A percentile compares a stretch with the other conserved stretches of the same genome.
These are phyloP conservation scores for Lagenaria siceraria DNA, from an alignment of 306 rosid species.

Conservation along the genomic window DNA sequence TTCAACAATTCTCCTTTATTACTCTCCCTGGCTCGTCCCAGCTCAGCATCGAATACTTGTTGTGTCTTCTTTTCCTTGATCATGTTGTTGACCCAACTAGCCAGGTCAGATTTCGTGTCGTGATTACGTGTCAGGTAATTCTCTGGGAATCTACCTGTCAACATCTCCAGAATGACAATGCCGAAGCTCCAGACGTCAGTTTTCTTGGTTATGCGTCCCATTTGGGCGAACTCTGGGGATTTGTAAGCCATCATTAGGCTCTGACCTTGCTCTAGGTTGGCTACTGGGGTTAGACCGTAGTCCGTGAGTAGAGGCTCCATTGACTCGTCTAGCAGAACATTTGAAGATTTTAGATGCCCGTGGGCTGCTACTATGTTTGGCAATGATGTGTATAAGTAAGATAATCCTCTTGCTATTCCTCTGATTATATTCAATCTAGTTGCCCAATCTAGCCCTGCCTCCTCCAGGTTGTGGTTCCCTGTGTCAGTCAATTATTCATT, in stretches of 20 bases:
- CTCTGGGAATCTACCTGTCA: constrained; percentile 79
- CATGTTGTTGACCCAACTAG: constrained; percentile 69
- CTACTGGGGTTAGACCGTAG: constrained; percentile 48
- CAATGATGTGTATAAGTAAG: constrained; percentile 44
- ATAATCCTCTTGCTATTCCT: constrained; percentile 61
- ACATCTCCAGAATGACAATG: constrained; percentile 61
- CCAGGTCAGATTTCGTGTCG: constrained; percentile 40
- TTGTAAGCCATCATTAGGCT: constrained; percentile 78
- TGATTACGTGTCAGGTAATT: constrained; percentile 50
- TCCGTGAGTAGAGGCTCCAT: constrained; percentile 63
- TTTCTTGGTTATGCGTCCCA: constrained; percentile 65
- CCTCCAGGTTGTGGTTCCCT: constrained; percentile 48
- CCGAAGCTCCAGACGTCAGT: constrained; percentile 86
- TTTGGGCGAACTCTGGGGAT: constrained; percentile 71
- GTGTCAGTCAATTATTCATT: background rate
- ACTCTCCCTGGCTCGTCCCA: constrained; percentile 33
- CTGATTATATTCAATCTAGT: constrained; percentile 68
- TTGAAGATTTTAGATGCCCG: constrained; percentile 91
- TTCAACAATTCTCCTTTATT: constrained; percentile 54
- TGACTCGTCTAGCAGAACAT: constrained; percentile 51
- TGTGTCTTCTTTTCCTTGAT: constrained; percentile 53
- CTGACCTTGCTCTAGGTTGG: constrained; percentile 55
- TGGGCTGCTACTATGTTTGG: constrained; percentile 63
- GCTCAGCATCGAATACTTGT: constrained; percentile 60
- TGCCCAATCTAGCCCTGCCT: constrained; percentile 60